phyloP scores from a whole-genome alignment of 1,284 basidiomycete genomes.

The Pseudozyma tsukubaensis region DNA sequence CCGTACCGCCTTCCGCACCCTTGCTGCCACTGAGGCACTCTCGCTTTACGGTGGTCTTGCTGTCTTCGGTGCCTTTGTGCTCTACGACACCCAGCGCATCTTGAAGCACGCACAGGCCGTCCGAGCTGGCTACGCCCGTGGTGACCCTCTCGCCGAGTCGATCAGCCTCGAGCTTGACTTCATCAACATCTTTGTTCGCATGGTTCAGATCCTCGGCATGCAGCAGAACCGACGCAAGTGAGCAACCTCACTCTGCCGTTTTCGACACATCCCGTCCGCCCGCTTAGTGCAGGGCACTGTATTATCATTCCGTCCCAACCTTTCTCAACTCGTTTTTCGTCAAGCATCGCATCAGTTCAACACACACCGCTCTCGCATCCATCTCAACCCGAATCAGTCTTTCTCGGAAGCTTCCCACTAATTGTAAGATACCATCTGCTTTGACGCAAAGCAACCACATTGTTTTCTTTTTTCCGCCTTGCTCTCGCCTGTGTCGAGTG shows the following conservation, averaged over 20 bases:
- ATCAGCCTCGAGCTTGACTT: slow-evolving; percentile 82
- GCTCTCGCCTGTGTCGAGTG: slow-evolving; percentile 36
- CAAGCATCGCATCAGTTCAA: slow-evolving; percentile 25
- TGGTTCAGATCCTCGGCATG: slow-evolving; percentile 82
- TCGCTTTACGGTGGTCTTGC: slow-evolving; percentile 83
- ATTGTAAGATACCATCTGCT: slow-evolving; percentile 47
- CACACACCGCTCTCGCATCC: slow-evolving; percentile 18
- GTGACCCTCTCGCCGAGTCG: slow-evolving; percentile 83
- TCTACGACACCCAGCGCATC: slow-evolving; percentile 87
- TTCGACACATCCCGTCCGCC: background rate
- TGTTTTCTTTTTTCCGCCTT: background rate
- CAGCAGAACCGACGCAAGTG: slow-evolving; percentile 68
- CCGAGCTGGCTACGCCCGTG: slow-evolving; percentile 76
- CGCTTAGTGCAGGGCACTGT: slow-evolving; percentile 10
- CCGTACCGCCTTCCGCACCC: slow-evolving; percentile 77
- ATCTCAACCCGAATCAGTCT: too few relatives aligned
- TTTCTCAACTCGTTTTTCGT: slow-evolving; percentile 1
- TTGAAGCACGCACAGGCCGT: slow-evolving; percentile 80
- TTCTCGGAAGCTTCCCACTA: slow-evolving; percentile 1
- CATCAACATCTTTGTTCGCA: slow-evolving; percentile 78
- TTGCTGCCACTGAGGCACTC: slow-evolving; percentile 82
- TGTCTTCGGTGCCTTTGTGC: slow-evolving; percentile 85
- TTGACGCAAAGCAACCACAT: slow-evolving; percentile 9
- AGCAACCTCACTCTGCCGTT: slow-evolving; percentile 9
- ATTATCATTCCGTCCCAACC: slow-evolving; percentile 19